Conservation (phyloP, 2,329 filamentous ascomycete genomes). For the Lecanosticta acicola region DNA sequence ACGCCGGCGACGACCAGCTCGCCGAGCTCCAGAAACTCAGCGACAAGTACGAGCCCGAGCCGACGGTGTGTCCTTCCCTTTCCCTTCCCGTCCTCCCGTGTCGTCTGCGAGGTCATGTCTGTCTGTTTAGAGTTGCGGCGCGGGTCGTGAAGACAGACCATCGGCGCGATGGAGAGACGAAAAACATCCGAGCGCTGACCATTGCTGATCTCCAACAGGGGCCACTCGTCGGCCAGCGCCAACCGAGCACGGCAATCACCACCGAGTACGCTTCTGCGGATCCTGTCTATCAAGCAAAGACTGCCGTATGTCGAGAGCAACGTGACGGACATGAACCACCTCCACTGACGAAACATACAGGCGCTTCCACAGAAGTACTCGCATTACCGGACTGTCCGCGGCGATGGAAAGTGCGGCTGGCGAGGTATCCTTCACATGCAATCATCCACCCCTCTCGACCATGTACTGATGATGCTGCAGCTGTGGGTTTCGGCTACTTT, state of each 20-base stretch:
- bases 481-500: constrained; percentile 88
- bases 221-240: constrained; percentile 72
- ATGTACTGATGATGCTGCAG: constrained; percentile 45
- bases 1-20: constrained; percentile 48
- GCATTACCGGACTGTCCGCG: constrained; percentile 78
- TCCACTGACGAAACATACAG: constrained; percentile 41
- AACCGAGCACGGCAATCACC: constrained; percentile 69
- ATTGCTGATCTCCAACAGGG: constrained; percentile 52
- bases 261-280: constrained; percentile 86
- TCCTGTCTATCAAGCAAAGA: constrained; percentile 78
- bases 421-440: constrained; percentile 64
- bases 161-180: constrained; percentile 4
- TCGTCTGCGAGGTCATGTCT: constrained; percentile 8
- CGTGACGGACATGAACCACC: constrained; percentile 3
- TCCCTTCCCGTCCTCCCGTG: constrained; percentile 1
- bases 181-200: constrained; percentile 22
- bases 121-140: constrained; percentile 20
- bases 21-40: constrained; percentile 58
- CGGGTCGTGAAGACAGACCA: constrained; percentile 14
- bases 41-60: constrained; percentile 54
- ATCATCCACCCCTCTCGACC: constrained; percentile 8
- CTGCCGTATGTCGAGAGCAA: constrained; percentile 58
- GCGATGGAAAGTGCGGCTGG: constrained; percentile 97
- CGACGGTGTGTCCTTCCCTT: constrained; percentile 43
- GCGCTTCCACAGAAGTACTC: constrained; percentile 77